Base-by-base conservation (phyloP, 805 yeast genomes). In the Candida parachauliodes region DNA sequence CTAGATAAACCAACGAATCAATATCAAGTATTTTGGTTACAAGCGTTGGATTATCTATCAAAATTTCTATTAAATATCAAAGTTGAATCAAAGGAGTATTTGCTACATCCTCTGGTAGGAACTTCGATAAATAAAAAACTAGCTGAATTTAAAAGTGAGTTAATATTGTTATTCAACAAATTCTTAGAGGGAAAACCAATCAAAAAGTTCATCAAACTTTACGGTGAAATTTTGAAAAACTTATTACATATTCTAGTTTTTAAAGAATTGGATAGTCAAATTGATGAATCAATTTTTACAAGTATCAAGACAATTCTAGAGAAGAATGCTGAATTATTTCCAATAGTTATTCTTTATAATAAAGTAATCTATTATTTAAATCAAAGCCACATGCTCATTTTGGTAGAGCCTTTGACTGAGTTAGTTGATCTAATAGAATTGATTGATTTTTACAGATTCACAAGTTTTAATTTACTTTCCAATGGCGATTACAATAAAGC, bases 381-480 rank as follows among this genome's bases (percentile, higher is more conserved):
- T 31, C 17, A 4, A 14, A 6, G 11, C 6, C 15, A 12, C 5
- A 11, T 12, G 21, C 22, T 21, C 5, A 31, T 31, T 10, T n/a
- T 21, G 10, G 6, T 31, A 22, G 20, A 26, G 3, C 5, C 21
- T 12, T 19, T 19, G 10, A 5, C 16, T 15, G 3, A 4, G 8
- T 31, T 19, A 4, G 42, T 54, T 8, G 41, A 40, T 1, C 49
- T 50, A 8, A 34, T 36, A 12, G 55, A 51, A 14, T 32, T 60
- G 6, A 42, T 58, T 9, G 41, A 50, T 35, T 61, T 41, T 31
- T 62, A 57, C 36, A 49, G 51, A 26, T 63, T 45, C 36, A 41
- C 51, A 8, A 65, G 60, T 4, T 59, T 54, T 40, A 56, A 56
- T 36, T 48, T 59, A 39, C 42, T 55, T 18, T 19, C 49, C 3